phyloP scores from a whole-genome alignment of 805 yeast species.

The Wickerhamiella dianesei region DNA sequence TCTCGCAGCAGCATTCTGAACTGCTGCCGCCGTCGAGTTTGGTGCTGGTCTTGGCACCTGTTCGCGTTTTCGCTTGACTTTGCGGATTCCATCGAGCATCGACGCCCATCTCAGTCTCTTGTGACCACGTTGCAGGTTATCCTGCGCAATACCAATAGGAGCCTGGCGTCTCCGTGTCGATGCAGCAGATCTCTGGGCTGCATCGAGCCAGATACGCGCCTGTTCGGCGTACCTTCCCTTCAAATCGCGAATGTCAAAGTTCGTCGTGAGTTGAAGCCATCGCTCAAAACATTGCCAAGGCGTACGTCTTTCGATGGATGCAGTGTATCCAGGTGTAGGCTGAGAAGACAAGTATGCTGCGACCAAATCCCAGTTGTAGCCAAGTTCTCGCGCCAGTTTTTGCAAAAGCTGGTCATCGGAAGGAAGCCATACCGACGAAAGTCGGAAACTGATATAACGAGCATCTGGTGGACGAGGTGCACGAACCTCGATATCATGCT shows the following conservation, averaged over 20 bases:
- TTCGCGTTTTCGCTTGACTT: conserved; percentile 81
- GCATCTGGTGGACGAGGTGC: conserved; percentile 90
- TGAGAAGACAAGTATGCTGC: conserved; percentile 62
- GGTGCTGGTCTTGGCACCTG: conserved; percentile 45
- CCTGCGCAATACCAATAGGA: conserved; percentile 37
- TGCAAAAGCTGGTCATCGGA: conserved; percentile 76
- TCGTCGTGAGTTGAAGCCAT: conserved; percentile 82
- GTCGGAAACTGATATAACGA: conserved; percentile 63
- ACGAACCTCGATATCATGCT: conserved; percentile 31
- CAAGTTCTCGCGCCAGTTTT: conserved; percentile 68
- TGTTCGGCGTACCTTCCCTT: conserved; percentile 70
- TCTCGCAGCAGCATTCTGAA: background rate
- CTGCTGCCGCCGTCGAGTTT: conserved; percentile 8
- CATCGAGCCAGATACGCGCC: conserved; percentile 86
- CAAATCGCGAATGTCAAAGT: conserved; percentile 74
- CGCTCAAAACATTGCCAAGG: conserved; percentile 99
- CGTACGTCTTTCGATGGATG: conserved; percentile 87
- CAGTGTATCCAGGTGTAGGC: conserved; percentile 56
- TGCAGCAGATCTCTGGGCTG: conserved; percentile 73
- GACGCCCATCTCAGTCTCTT: conserved; percentile 87
- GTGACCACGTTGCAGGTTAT: conserved; percentile 88
- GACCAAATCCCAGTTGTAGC: conserved; percentile 87
- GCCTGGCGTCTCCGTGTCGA: background rate
- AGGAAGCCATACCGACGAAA: conserved; percentile 94
- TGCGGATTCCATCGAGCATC: conserved; percentile 90